Conservation (phyloP, 495 filamentous ascomycete species). For the Talaromyces adpressus region DNA sequence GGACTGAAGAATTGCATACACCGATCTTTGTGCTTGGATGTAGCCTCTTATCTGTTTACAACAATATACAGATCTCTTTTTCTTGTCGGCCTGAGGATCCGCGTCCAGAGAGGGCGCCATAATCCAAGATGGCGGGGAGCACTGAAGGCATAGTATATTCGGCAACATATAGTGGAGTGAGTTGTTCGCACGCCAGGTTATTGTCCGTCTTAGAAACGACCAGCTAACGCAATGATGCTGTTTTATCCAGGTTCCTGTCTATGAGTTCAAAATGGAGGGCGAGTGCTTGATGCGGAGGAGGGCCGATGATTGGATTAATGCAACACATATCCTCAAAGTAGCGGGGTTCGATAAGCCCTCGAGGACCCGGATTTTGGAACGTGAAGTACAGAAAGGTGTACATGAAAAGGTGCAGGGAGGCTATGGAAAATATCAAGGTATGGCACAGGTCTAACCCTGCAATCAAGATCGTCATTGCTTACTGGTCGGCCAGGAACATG, state of each 20-base stretch:
- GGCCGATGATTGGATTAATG: slow-evolving; percentile 86
- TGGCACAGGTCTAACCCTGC: neutral
- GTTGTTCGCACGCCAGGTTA: slow-evolving; percentile 15
- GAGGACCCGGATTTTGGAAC: slow-evolving; percentile 86
- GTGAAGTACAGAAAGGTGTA: slow-evolving; percentile 90
- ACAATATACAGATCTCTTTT: neutral
- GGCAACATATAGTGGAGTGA: slow-evolving; percentile 90
- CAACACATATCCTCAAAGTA: slow-evolving; percentile 90
- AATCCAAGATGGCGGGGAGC: slow-evolving; percentile 32
- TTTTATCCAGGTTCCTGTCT: slow-evolving; percentile 68
- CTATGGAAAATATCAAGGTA: slow-evolving; percentile 97
- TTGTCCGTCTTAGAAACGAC: neutral
- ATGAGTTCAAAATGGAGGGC: slow-evolving; percentile 72
- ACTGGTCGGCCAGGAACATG: slow-evolving; percentile 63
- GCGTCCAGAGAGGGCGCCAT: slow-evolving; percentile 20
- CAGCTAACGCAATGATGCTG: neutral
- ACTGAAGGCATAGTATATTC: slow-evolving; percentile 59
- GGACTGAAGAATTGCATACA: neutral
- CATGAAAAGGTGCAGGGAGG: slow-evolving; percentile 98
- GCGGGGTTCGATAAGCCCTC: slow-evolving; percentile 83
- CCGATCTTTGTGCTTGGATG: neutral
- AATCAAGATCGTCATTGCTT: neutral
- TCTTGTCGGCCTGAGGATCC: neutral
- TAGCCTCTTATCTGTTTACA: neutral
- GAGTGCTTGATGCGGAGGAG: slow-evolving; percentile 89